A percentile compares a stretch with the other conserved stretches of the same genome.
Conservation (phyloP, 2,329 filamentous ascomycete species). For the Pyrenochaeta sp. region DNA sequence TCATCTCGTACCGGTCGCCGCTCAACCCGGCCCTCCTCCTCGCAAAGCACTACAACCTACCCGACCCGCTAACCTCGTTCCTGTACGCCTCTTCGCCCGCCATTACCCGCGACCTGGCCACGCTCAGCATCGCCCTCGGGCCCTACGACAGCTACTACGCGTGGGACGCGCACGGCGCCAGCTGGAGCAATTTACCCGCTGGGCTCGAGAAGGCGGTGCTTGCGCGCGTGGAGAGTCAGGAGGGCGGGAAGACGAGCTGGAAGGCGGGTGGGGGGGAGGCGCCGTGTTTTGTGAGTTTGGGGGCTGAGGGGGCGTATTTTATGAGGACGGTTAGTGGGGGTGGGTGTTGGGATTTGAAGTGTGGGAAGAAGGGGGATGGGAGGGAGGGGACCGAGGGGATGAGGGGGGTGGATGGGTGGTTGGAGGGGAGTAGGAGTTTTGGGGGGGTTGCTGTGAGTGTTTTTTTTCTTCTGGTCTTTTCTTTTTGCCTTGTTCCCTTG, state of each 20-base stretch:
- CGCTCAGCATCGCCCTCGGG: conserved; percentile 37
- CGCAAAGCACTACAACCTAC: conserved; percentile 41
- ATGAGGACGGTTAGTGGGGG: conserved; percentile 42
- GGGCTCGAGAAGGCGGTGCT: conserved; percentile 36
- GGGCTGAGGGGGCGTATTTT: conserved; percentile 39
- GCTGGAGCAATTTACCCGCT: conserved; percentile 38
- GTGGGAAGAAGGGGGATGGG: conserved; percentile 19
- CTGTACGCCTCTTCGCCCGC: conserved; percentile 35
- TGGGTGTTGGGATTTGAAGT: conserved; percentile 41
- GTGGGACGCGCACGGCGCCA: conserved; percentile 33
- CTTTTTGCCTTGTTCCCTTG: no score
- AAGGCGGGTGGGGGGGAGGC: conserved; percentile 34
- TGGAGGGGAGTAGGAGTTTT: conserved; percentile 32
- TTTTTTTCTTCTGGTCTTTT: background rate
- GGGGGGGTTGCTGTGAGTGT: conserved; percentile 31
- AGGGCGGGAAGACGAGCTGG: conserved; percentile 34
- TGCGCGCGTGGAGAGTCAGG: conserved; percentile 29
- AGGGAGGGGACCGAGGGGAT: conserved; percentile 33
- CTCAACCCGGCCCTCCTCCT: conserved; percentile 20
- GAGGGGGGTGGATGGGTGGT: conserved; percentile 35
- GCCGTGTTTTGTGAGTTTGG: conserved; percentile 38
- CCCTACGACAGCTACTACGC: conserved; percentile 42
- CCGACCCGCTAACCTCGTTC: conserved; percentile 38
- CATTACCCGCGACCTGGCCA: conserved; percentile 33
- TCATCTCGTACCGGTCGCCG: conserved; percentile 36